Base-by-base conservation (phyloP, 202 grass and related monocot species). In the Carex arenaria region DNA sequence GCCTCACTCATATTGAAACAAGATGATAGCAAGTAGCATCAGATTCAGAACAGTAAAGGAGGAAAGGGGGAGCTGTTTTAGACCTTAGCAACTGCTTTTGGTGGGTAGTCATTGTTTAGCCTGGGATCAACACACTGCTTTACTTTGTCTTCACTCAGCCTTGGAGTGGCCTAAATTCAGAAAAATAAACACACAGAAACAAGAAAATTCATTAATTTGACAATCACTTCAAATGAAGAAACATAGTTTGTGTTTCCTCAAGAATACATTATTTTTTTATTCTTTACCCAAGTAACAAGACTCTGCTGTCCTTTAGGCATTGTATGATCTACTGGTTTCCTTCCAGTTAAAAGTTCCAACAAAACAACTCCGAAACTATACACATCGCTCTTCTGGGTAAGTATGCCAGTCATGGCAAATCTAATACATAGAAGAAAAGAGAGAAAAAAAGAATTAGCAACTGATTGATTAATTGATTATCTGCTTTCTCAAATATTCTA, bases 271-370 rank as follows among this genome's bases (percentile, higher is more conserved):
- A 72, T 81, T 49, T 43, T 61, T 59, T 40, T 38, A 51, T 80
- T 49, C 45, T 11, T 18, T 86, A 95, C 93, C 93, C 93, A 95
- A 12, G 93, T 95, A 61, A 95, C 88, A 64, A 95, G 87, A 61
- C 87, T 91, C 3, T 92, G 93, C 17, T 95, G 88, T 51, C 90
- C 90, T 80, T 95, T 89, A 0, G 93, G 93, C 93, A 95, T 92
- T 51, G 90, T 95, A 55, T 95, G 93, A 82, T 95, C 93, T 34
- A 95, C 90, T 19, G 93, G 93, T 66, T 95, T 92, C 74, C 93
- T 84, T 52, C 93, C 93, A 19, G 93, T 95, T 45, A 95, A 61
- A 60, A 95, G 87, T 80, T 95, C 90, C 1, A 95, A 73, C 17
- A 95, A 85, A 64, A 95, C 70, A 18, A 95, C 88, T 30, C 93